These are phyloP conservation scores for Boechera divaricarpa DNA, from an alignment of 345 rosid species.

Conservation along the genomic window DNA sequence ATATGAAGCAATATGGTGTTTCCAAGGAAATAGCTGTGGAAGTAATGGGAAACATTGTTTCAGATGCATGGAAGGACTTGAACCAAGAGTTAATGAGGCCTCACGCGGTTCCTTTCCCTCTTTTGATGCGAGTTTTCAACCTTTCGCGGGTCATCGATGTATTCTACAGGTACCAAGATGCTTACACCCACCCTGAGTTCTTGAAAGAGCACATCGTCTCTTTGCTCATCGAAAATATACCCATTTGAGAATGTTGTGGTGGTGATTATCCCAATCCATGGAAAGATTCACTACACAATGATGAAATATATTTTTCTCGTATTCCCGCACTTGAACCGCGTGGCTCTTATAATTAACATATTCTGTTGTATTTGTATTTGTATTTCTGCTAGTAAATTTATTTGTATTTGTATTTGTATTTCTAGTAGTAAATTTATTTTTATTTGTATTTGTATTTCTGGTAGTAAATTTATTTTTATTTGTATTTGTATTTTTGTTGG, in stretches of 20 bases:
- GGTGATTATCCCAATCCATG: neutral
- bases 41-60: neutral
- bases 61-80: constrained; percentile 41
- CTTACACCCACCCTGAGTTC: constrained; percentile 24
- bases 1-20: constrained; percentile 38
- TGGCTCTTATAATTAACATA: too few relatives aligned
- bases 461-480: too few relatives aligned
- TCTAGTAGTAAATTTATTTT: too few relatives aligned
- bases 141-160: constrained; percentile 32
- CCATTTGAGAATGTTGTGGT: constrained; percentile 10
- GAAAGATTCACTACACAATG: neutral
- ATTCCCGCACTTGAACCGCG: too few relatives aligned
- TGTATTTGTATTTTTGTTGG: neutral
- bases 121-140: constrained; percentile 28
- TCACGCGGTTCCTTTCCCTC: constrained; percentile 1
- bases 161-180: constrained; percentile 35
- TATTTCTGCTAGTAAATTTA: too few relatives aligned
- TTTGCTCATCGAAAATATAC: constrained; percentile 11
- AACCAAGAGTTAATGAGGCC: constrained; percentile 41
- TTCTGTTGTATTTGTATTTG: neutral
- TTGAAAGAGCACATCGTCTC: constrained; percentile 23
- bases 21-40: constrained; percentile 25
- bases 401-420: neutral
- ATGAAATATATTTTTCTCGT: neutral
- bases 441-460: neutral